Conservation (phyloP, 331 rosid genomes). For the Prunus yedoensis region DNA sequence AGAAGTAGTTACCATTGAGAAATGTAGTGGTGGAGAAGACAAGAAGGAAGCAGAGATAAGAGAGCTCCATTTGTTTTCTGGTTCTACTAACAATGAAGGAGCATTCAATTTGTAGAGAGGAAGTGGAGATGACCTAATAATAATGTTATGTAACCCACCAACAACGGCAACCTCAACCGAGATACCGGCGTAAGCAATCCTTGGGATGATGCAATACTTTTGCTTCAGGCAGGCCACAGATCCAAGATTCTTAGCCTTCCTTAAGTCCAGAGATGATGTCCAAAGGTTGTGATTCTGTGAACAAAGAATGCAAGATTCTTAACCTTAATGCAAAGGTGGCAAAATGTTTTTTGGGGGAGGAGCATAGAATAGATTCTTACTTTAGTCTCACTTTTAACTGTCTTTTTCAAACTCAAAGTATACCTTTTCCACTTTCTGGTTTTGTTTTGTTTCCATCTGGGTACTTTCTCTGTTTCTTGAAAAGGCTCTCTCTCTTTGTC, state of each 20-base stretch:
- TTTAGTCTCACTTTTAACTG: slow-evolving; percentile 47
- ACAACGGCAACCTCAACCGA: slow-evolving; percentile 18
- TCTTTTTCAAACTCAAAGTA: slow-evolving; percentile 42
- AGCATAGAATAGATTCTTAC: slow-evolving; percentile 76
- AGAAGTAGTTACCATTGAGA: slow-evolving; percentile 46
- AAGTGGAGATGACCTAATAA: slow-evolving; percentile 8
- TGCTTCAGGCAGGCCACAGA: slow-evolving; percentile 45
- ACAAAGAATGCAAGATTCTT: slow-evolving; percentile 42
- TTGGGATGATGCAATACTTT: slow-evolving; percentile 46
- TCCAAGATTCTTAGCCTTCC: slow-evolving; percentile 49
- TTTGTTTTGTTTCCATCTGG: slow-evolving; percentile 26
- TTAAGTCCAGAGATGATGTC: slow-evolving; percentile 26
- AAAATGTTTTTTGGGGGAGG: slow-evolving; percentile 22
- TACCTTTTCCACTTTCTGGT: slow-evolving; percentile 39
- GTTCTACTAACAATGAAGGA: slow-evolving; percentile 30
- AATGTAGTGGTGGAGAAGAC: slow-evolving; percentile 38
- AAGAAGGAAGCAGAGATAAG: slow-evolving; percentile 41
- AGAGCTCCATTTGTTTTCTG: slow-evolving; percentile 41
- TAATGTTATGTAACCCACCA: slow-evolving; percentile 38
- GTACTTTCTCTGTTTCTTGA: not conserved
- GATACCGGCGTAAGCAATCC: slow-evolving; percentile 2
- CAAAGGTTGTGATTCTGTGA: slow-evolving; percentile 11
- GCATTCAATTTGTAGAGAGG: slow-evolving; percentile 38
- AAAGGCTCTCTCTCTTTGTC: slow-evolving; percentile 1
- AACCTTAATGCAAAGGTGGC: slow-evolving; percentile 48